These are phyloP conservation scores for Euclidium syriacum DNA, from an alignment of 345 rosid genomes.

Conservation along the genomic window DNA sequence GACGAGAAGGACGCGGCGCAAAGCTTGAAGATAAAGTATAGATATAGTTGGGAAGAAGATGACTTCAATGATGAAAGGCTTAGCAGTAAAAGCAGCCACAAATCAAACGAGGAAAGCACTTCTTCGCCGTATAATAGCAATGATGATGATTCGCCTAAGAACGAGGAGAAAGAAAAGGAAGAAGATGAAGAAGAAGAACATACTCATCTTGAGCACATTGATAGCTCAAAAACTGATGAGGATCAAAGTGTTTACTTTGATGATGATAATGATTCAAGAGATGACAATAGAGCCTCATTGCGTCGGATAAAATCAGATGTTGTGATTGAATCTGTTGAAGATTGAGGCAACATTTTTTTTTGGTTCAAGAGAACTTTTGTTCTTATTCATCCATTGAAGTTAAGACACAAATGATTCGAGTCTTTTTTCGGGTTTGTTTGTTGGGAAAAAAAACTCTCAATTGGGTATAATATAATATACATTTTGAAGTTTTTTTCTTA, in stretches of 20 bases:
- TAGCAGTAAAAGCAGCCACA: conserved; percentile 25
- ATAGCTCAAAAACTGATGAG: conserved; percentile 21
- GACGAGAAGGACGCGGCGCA: conserved; percentile 13
- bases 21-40: conserved; percentile 27
- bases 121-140: conserved; percentile 22
- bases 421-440: background rate
- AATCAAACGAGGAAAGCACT: conserved; percentile 25
- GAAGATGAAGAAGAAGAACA: background rate
- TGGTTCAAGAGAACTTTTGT: background rate
- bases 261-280: conserved; percentile 13
- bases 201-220: conserved; percentile 14
- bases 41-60: conserved; percentile 31
- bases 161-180: background rate
- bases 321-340: background rate
- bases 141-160: background rate
- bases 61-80: conserved; percentile 11
- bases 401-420: background rate
- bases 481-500: background rate
- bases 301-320: background rate
- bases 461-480: background rate
- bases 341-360: no score
- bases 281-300: conserved; percentile 6
- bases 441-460: background rate
- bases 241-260: conserved; percentile 30
- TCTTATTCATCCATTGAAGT: background rate